Percentiles rank a stretch among this genome's conserved stretches.
These are phyloP conservation scores for Biscutella auriculata DNA, from an alignment of 441 rosid species.

Conservation along the genomic window DNA sequence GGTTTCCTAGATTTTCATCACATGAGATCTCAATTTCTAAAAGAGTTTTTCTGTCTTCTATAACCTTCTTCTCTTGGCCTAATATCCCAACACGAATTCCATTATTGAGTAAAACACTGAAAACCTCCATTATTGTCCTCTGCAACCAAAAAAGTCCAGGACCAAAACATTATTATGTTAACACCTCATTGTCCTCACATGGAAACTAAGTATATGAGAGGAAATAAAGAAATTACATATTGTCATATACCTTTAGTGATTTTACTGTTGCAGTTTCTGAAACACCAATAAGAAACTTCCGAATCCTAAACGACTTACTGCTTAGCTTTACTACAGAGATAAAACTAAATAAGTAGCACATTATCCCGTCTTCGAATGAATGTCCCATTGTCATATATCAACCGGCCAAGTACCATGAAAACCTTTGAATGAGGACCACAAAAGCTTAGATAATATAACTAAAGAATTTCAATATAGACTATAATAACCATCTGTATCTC, in stretches of 20 bases:
- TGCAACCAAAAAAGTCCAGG: conserved; percentile 19
- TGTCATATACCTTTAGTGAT: conserved; percentile 44
- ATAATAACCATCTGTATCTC: conserved; percentile 35
- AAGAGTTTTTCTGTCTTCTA: conserved; percentile 51
- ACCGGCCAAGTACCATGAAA: conserved; percentile 27
- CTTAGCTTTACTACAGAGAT: conserved; percentile 49
- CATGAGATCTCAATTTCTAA: conserved; percentile 47
- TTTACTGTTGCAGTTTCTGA: conserved; percentile 56
- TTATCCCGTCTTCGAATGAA: background rate
- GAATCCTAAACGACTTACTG: conserved; percentile 57
- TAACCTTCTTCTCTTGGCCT: conserved; percentile 51
- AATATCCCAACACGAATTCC: conserved; percentile 52
- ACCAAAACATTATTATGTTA: background rate
- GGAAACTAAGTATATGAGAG: background rate
- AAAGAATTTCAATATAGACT: background rate
- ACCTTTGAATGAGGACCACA: conserved; percentile 25
- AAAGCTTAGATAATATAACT: conserved; percentile 9
- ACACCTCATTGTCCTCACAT: background rate
- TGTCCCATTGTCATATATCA: conserved; percentile 4
- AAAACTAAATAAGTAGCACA: conserved; percentile 18
- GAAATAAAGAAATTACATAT: background rate
- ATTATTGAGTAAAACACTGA: conserved; percentile 47
- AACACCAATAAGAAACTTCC: conserved; percentile 54
- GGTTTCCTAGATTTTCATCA: conserved; percentile 33
- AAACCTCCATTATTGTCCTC: conserved; percentile 59